phyloP scores from a whole-genome alignment of 129 eudicot genomes.

The Calendula officinalis region DNA sequence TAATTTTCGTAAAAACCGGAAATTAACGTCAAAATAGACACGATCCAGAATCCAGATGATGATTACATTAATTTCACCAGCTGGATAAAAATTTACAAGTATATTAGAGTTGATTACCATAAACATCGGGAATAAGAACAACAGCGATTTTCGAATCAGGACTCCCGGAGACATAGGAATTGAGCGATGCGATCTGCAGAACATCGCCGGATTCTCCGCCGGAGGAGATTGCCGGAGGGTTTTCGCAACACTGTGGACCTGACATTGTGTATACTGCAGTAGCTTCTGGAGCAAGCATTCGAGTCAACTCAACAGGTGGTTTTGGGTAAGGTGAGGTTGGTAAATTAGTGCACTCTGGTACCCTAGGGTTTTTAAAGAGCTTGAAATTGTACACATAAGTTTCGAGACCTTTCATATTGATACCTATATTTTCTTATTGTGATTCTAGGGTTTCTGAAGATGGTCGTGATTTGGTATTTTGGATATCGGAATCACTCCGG shows the following conservation, averaged over 20 bases:
- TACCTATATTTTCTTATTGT: background rate
- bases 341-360: slow-evolving; percentile 7
- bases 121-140: slow-evolving; percentile 40
- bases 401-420: slow-evolving; percentile 12
- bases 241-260: slow-evolving; percentile 42
- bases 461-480: background rate
- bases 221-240: slow-evolving; percentile 31
- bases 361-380: slow-evolving; percentile 9
- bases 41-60: background rate
- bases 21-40: background rate
- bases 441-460: slow-evolving; percentile 1
- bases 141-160: slow-evolving; percentile 34
- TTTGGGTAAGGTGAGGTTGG: background rate
- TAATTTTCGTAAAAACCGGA: background rate
- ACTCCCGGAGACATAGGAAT: slow-evolving; percentile 34
- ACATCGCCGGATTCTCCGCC: slow-evolving; percentile 22
- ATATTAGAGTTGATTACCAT: slow-evolving; percentile 6
- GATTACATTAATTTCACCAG: background rate
- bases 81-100: background rate
- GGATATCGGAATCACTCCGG: background rate
- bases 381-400: slow-evolving; percentile 1
- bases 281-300: background rate
- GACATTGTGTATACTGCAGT: slow-evolving; percentile 16
- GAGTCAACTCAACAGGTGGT: slow-evolving; percentile 8
- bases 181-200: slow-evolving; percentile 36